Percentiles rank a stretch among this genome's conserved stretches.
Evolutionary conservation across 139 green algal species (phyloP).

Genomic region (Tetratostichococcus sp.): DNA sequence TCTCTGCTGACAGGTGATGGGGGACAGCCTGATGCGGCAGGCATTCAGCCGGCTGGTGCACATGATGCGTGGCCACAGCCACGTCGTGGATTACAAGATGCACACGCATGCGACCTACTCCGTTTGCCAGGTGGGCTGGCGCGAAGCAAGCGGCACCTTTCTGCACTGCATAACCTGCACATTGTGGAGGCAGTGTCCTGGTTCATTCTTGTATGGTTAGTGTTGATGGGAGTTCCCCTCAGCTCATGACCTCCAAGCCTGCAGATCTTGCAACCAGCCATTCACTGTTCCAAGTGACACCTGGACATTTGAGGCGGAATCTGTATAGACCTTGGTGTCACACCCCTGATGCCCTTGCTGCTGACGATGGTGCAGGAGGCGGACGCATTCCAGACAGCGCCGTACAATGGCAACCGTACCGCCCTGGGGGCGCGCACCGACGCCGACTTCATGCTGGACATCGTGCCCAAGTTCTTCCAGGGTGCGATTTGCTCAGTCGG

Average conservation of each 20-base stretch:
- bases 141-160: too few relatives aligned
- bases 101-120: slow-evolving; percentile 17
- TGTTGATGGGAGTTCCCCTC: too few relatives aligned
- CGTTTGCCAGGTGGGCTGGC: slow-evolving; percentile 4
- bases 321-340: too few relatives aligned
- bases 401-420: background rate
- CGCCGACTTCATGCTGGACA: background rate
- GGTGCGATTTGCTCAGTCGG: background rate
- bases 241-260: too few relatives aligned
- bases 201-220: too few relatives aligned
- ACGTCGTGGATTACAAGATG: slow-evolving; percentile 15
- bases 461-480: background rate
- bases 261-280: too few relatives aligned
- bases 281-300: too few relatives aligned
- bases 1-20: background rate
- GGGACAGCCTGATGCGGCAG: slow-evolving; percentile 26
- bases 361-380: background rate
- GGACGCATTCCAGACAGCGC: background rate
- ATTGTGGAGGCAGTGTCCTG: too few relatives aligned
- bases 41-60: slow-evolving; percentile 18
- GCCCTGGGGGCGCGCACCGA: background rate
- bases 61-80: slow-evolving; percentile 18
- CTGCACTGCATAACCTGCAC: too few relatives aligned
- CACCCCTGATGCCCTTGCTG: too few relatives aligned
- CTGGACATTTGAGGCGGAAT: too few relatives aligned